Base-by-base conservation (phyloP, 176 grass and related monocot genomes). In the Carex littledalei region DNA sequence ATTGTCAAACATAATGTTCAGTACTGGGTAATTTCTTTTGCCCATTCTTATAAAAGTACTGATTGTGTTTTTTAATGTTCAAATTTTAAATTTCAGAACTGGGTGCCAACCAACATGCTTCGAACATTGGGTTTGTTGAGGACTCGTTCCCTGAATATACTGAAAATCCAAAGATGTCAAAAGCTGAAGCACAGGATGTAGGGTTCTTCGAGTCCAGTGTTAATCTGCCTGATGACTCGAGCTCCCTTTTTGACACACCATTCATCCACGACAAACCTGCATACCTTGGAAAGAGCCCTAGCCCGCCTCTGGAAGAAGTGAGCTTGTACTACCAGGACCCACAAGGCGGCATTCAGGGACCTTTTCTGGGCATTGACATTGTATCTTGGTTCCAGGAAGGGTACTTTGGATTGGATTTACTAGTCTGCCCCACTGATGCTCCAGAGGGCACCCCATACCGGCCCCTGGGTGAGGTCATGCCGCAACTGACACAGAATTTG, bases 371-470 rank as follows among this genome's bases (percentile, higher is more conserved):
- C 73, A 86, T 88, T 68, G 93, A 96, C 61, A 96, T 99, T 55
- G 89, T 95, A 26, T 94, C 93, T 22, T 99, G 97, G 97, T 94
- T 86, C 86, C 89, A 99, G 89, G 90, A 95, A 87, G 91, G 97
- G 22, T 99, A 96, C 83, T 99, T 96, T 80, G 93, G 93, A 78
- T 83, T 87, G 53, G 97, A 99, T 84, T 87, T 99, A 86, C 97
- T 88, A 49, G 93, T 99, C 20, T 88, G 91, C 78, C 70, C 84
- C 72, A 87, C 88, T 84, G 91, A 94, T 79, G 88, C 93, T 67
- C 87, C 91, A 69, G 97, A 96, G 20, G 90, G 92, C 37, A 86
- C 87, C 57, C 93, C 88, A 54, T 99, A 94, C 67, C 82, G 72
- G 8, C 90, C 90, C 31, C 87, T 99, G 66, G 89, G 84, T 81